A percentile compares a stretch with the other conserved stretches of the same genome.
Conservation (phyloP, 495 filamentous ascomycete species). For the Hypoxylon lienhwacheense region DNA sequence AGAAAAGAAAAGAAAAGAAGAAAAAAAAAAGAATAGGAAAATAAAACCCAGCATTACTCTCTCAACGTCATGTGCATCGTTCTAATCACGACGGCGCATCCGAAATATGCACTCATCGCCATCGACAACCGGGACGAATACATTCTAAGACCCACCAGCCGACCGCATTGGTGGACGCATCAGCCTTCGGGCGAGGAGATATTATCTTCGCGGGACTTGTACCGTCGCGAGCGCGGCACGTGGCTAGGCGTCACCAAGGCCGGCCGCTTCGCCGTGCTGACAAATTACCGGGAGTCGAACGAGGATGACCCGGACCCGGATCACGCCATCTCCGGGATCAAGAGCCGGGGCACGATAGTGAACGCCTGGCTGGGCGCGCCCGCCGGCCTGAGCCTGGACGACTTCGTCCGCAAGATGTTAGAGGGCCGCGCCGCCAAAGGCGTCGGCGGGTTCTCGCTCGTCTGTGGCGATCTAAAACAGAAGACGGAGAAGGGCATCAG, state of each 20-base stretch:
- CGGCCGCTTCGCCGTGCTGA: slow-evolving; percentile 86
- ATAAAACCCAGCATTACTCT: neutral
- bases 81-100: slow-evolving; percentile 85
- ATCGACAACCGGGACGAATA: slow-evolving; percentile 97
- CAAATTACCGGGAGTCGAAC: slow-evolving; percentile 87
- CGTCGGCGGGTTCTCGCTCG: slow-evolving; percentile 90
- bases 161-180: slow-evolving; percentile 78
- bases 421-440: slow-evolving; percentile 64
- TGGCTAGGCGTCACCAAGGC: slow-evolving; percentile 89
- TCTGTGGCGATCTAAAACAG: slow-evolving; percentile 75
- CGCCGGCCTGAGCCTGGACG: slow-evolving; percentile 50
- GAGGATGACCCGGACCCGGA: slow-evolving; percentile 47
- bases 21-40: neutral
- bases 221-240: slow-evolving; percentile 67
- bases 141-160: slow-evolving; percentile 82
- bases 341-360: slow-evolving; percentile 81
- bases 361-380: slow-evolving; percentile 76
- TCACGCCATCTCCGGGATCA: slow-evolving; percentile 58
- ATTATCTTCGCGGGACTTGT: slow-evolving; percentile 55
- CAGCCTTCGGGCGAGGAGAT: slow-evolving; percentile 45
- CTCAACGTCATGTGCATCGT: slow-evolving; percentile 86
- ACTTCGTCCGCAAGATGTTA: slow-evolving; percentile 72
- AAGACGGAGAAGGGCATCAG: slow-evolving; percentile 51
- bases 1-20: neutral
- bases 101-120: slow-evolving; percentile 83